Percentiles rank a stretch among this genome's conserved stretches.
Conservation (phyloP, 495 filamentous ascomycete genomes). For the Immersiella caudata region DNA sequence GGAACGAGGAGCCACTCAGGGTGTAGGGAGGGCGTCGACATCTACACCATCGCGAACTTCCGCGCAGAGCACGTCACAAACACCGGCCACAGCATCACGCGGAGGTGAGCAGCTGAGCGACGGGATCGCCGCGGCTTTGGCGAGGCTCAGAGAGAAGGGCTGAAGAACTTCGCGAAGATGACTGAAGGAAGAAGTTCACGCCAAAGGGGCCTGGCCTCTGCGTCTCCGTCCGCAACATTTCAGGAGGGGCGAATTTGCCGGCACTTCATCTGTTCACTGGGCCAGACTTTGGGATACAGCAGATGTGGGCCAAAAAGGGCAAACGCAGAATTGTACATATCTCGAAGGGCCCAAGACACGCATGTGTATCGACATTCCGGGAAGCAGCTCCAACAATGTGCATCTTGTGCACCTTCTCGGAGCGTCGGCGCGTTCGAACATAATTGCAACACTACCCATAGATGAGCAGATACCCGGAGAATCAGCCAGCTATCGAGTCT, state of each 20-base stretch:
- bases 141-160: conserved; percentile 51
- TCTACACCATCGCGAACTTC: background rate
- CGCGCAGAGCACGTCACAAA: background rate
- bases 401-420: background rate
- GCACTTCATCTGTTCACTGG: background rate
- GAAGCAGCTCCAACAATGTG: background rate
- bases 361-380: background rate
- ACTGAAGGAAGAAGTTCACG: background rate
- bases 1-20: background rate
- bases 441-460: background rate
- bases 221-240: background rate
- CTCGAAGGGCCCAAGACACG: conserved; percentile 2
- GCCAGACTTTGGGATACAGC: background rate
- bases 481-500: background rate
- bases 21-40: background rate
- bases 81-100: background rate
- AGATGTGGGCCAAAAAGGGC: background rate
- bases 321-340: background rate
- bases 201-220: too few relatives aligned
- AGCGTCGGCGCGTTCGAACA: background rate
- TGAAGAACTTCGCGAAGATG: conserved; percentile 18
- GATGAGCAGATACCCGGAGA: background rate
- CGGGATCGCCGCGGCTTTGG: conserved; percentile 57
- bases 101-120: conserved; percentile 49
- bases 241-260: background rate